Evolutionary conservation across 2,329 filamentous ascomycete species (phyloP), one percentile per base, ranked within the genome.

Genomic region (Cadophora luteo-olivacea): DNA sequence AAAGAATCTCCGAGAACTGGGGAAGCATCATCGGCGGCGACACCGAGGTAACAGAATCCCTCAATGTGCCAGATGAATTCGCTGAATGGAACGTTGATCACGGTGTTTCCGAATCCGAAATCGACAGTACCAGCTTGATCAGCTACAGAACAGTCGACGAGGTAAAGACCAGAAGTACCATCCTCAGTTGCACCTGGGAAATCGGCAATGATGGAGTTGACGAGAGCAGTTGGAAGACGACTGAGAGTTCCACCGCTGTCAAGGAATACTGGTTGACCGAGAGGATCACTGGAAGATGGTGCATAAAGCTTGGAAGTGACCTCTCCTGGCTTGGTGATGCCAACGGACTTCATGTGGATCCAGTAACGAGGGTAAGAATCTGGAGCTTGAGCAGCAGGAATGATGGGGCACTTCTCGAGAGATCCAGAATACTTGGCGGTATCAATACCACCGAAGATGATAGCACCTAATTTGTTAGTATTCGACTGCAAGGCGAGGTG

Each of bases 41-140:
- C 14, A 51, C 65, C 70, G 48, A 69, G 51, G 41, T 63, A 70
- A 16, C 65, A 61, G 24, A 55, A 52, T 16, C 52, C 32, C 33
- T 51, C 62, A 33, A 65, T 63, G 11, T 66, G 63, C 70, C 70
- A 72, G 32, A 70, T 71, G 51, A 70, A 72, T 32, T 72, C 67
- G 24, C 64, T 51, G 63, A 63, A 72, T 16, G 69, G 67, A 36
- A 72, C 69, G 32, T 69, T 64, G 52, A 72, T 69, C 25, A 68
- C 29, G 6, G 69, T 70, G 32, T 61, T 67, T 14, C 70, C 70
- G 36, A 72, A 72, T 1, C 63, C 66, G 49, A 72, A 72, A 32
- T 72, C 67, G 3, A 72, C 49, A 7, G 69, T 68, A 4, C 70
- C 70, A 32, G 65, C 12, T 45, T 61, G 14, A n/a, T 49, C 19